phyloP scores from a whole-genome alignment of 139 green algal genomes.

The Chlorella sp. region DNA sequence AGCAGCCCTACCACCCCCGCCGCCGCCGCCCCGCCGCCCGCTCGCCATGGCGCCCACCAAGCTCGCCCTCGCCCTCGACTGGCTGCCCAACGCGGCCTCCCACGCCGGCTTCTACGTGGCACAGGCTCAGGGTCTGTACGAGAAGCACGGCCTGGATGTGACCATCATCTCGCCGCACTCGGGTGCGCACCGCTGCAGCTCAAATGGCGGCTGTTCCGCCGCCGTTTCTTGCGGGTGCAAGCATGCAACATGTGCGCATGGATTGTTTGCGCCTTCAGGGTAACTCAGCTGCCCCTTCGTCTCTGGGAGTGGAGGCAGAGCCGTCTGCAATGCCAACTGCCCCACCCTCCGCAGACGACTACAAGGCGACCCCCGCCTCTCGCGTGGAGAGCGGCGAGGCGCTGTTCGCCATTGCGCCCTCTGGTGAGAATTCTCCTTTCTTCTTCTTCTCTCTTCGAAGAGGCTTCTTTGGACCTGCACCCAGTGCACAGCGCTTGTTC shows the following conservation, averaged over 20 bases:
- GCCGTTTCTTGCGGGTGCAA: too few relatives aligned
- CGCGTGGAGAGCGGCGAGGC: slow-evolving; percentile 31
- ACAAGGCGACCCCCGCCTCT: slow-evolving; percentile 16
- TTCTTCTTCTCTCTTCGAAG: too few relatives aligned
- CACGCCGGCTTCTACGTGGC: slow-evolving; percentile 63
- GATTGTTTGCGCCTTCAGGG: too few relatives aligned
- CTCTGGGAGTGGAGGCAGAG: too few relatives aligned
- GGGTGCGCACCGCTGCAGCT: slow-evolving; percentile 25
- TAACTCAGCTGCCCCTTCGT: too few relatives aligned
- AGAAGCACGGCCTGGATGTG: slow-evolving; percentile 60
- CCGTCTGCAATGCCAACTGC: too few relatives aligned
- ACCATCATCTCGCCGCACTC: slow-evolving; percentile 61
- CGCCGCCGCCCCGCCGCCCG: too few relatives aligned
- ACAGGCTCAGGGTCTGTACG: slow-evolving; percentile 48
- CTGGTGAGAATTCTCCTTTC: slow-evolving; percentile 1
- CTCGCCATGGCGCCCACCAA: neutral
- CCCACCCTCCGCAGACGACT: neutral
- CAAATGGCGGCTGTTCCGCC: too few relatives aligned
- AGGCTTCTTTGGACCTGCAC: too few relatives aligned
- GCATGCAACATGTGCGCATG: too few relatives aligned
- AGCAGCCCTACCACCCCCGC: too few relatives aligned
- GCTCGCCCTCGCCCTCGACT: slow-evolving; percentile 84
- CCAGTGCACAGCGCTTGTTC: too few relatives aligned
- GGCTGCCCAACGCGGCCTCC: slow-evolving; percentile 78
- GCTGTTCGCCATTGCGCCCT: slow-evolving; percentile 29